Evolutionary conservation across 2,329 filamentous ascomycete genomes (phyloP), one percentile per base, ranked within the genome.

Genomic region (Fusarium phyllophilum): DNA sequence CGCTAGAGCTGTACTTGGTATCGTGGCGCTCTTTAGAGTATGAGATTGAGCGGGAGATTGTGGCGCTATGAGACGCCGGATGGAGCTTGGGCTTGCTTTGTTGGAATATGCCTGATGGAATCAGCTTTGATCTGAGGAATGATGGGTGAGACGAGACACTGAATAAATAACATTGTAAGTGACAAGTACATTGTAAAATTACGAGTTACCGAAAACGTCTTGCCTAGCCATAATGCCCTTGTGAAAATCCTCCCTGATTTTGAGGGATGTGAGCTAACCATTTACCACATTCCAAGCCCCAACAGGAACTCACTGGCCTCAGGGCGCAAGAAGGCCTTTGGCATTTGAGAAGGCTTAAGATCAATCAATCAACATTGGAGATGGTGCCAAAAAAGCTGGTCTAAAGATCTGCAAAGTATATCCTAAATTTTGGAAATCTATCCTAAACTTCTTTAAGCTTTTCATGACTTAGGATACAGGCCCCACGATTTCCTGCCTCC

Each of bases 71-170:
- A 26, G 6, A n/a, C 14, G 5, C 33, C 20, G 36, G 20, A 58
- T 33, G 7, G 12, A 31, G 48, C 24, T 44, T 17, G 18, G 41
- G 6, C n/a, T n/a, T 42, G 8, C 8, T 11, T 31, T 34, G 5
- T 20, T 31, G 7, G 10, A 54, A 54, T 9, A 38, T 29, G 13
- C 20, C n/a, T n/a, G 12, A 22, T 22, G 26, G 7, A 7, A 31
- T 34, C 55, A 44, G 24, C 39, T 46, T 39, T 5, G 4, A 1
- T 4, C 2, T 29, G 5, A 68, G 63, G 63, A 62, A 68, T 68
- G 55, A 3, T 20, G 8, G 4, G 12, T 8, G 20, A 38, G 9
- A 46, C 4, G 11, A 41, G 22, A 60, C 29, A 15, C 3, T 17
- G 4, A 6, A 6, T 7, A 20, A 33, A 33, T 26, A 5, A 4